These are phyloP conservation scores for Geotrichum phurueaensis DNA, from an alignment of 1,139 yeast genomes.

Conservation along the genomic window DNA sequence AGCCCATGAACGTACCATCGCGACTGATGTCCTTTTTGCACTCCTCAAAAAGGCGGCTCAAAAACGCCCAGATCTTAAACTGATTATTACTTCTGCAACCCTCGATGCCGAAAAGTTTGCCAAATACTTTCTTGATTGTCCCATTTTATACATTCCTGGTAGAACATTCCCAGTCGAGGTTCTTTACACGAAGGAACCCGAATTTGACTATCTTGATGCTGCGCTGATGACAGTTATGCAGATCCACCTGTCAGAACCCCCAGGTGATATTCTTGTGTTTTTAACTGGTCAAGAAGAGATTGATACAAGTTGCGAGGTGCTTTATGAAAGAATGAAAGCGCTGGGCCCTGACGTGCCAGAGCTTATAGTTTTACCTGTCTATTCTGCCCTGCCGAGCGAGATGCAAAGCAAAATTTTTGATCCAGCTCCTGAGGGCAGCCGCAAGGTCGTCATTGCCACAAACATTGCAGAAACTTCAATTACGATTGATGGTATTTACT, in stretches of 20 bases:
- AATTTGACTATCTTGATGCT: conserved; percentile 76
- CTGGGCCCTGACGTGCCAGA: conserved; percentile 62
- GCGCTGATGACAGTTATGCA: conserved; percentile 76
- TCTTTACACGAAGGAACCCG: conserved; percentile 71
- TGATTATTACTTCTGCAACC: conserved; percentile 90
- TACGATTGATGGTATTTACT: conserved; percentile 72
- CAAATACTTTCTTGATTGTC: conserved; percentile 68
- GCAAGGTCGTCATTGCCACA: conserved; percentile 73
- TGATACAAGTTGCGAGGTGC: conserved; percentile 78
- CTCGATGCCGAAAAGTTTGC: conserved; percentile 82
- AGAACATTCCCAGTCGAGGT: conserved; percentile 85
- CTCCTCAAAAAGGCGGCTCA: conserved; percentile 65
- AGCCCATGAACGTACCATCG: conserved; percentile 92
- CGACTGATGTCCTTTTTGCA: conserved; percentile 89
- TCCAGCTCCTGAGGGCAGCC: conserved; percentile 61
- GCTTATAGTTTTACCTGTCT: conserved; percentile 77
- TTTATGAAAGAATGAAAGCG: conserved; percentile 59
- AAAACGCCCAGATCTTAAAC: conserved; percentile 65
- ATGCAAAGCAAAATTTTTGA: conserved; percentile 68
- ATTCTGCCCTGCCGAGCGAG: conserved; percentile 71
- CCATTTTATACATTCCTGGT: conserved; percentile 79
- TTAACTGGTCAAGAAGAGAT: conserved; percentile 91
- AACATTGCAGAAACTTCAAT: conserved; percentile 79
- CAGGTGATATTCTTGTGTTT: conserved; percentile 80
- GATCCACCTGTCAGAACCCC: conserved; percentile 69